Evolutionary conservation across 2,329 filamentous ascomycete genomes (phyloP).

Genomic region (Diaporthe vaccinii): DNA sequence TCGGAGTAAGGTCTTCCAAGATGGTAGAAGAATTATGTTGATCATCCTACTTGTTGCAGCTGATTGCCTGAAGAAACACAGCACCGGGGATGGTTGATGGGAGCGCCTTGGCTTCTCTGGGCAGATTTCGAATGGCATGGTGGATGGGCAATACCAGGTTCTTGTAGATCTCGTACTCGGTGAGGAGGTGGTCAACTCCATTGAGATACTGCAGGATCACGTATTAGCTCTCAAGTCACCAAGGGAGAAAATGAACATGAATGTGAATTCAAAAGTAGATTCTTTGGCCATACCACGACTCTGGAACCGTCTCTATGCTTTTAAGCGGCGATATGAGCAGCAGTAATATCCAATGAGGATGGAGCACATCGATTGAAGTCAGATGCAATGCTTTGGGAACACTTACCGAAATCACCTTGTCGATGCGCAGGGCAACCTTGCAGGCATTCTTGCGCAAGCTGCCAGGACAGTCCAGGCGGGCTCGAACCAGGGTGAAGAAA

Average conservation of each 20-base stretch:
- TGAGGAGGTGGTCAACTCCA: not conserved
- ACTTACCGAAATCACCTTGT: slow-evolving; percentile 9
- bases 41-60: not conserved
- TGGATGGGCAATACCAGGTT: not conserved
- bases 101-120: not conserved
- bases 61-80: not conserved
- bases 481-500: not conserved
- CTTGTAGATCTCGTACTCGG: slow-evolving; percentile 16
- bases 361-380: not conserved
- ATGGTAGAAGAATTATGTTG: not conserved
- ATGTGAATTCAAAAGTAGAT: not conserved
- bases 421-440: slow-evolving; percentile 1
- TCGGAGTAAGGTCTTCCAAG: not conserved
- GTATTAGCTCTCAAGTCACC: not conserved
- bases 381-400: not conserved
- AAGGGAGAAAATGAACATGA: accelerated
- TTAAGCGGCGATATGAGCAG: not conserved
- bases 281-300: no score
- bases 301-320: not conserved
- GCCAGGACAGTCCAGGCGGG: not conserved
- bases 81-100: not conserved
- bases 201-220: slow-evolving; percentile 1
- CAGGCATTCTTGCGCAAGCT: not conserved
- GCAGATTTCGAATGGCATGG: not conserved
- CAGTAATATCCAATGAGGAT: not conserved